Evolutionary conservation across 371 early-diverging fungal genomes (phyloP), one percentile per base, ranked within the genome.

Genomic region (Lichtheimia hyalospora): DNA sequence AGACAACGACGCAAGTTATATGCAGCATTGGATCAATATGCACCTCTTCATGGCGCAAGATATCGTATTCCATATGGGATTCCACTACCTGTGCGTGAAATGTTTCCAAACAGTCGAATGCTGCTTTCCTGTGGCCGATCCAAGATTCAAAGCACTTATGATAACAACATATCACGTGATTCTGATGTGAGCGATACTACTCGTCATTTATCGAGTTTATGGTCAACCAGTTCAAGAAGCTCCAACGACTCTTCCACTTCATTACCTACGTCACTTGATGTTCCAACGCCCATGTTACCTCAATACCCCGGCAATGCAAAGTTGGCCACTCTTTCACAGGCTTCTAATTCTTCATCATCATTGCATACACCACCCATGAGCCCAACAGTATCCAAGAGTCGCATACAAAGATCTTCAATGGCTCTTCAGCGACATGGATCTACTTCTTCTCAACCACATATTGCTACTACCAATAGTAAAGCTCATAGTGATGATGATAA

Each of bases 51-150:
- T 52, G 42, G 42, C 12, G 68, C 75, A 7, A 73, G 71, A 6
- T 73, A 51, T 20, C 68, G 65, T 27, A 62, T 80, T 21, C 79
- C 79, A 7, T 77, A 75, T 49, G 85, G 84, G 1, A 79, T 83
- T 2, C 87, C 87, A 3, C 52, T 75, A 1, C 73, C 79, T 23
- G 64, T 84, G 14, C 77, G 84, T 48, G 70, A 75, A 42, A 84
- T 89, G 0, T 89, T 79, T 60, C 89, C 90, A 0, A 74, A 83
- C 52, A 83, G 83, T 13, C 75, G 82, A 18, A 56, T 86, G 63
- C 67, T 81, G 0, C 63, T 85, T 10, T 68, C 75, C 7, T 80
- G 82, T 46, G 73, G 69, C 1, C 64, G 77, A 13, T 84, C 86
- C 8, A 79, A 64, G 41, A 67, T 69, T 0, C 71, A 70, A 28